phyloP scores from a whole-genome alignment of 1,284 basidiomycete species.

The Microbotryomycetes sp. region DNA sequence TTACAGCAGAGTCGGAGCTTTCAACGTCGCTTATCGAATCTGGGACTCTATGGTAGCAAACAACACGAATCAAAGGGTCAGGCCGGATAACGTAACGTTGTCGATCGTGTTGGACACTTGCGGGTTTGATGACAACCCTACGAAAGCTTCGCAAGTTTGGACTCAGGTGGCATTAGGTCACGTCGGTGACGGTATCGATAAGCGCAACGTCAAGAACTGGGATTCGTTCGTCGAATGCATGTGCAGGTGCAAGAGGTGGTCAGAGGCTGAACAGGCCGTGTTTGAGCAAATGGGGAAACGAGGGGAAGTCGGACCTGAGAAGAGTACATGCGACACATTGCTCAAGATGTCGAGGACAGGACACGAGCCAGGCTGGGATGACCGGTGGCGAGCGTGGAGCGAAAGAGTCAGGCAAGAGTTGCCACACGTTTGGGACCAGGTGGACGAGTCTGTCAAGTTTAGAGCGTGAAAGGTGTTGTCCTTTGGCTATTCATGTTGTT shows the following conservation, averaged over 20 bases:
- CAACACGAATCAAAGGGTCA: slow-evolving; percentile 44
- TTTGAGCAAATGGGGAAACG: slow-evolving; percentile 54
- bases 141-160: slow-evolving; percentile 17
- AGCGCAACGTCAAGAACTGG: slow-evolving; percentile 54
- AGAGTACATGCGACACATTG: slow-evolving; percentile 40
- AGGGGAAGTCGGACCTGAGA: slow-evolving; percentile 15
- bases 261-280: slow-evolving; percentile 60
- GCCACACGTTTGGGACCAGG: slow-evolving; percentile 34
- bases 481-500: too few relatives aligned
- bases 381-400: background rate
- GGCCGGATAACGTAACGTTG: slow-evolving; percentile 59
- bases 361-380: slow-evolving; percentile 13
- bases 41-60: slow-evolving; percentile 66
- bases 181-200: slow-evolving; percentile 45
- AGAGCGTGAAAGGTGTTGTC: slow-evolving; percentile 4
- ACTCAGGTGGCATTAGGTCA: background rate
- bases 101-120: slow-evolving; percentile 80
- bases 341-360: slow-evolving; percentile 41
- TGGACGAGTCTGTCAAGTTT: background rate
- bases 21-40: slow-evolving; percentile 61
- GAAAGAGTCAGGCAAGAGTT: slow-evolving; percentile 30
- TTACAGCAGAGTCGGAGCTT: slow-evolving; percentile 67
- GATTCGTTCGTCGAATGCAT: slow-evolving; percentile 79
- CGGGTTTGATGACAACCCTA: slow-evolving; percentile 49
- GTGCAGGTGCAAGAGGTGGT: slow-evolving; percentile 59